These are phyloP conservation scores for Vicia faba DNA, from an alignment of 306 rosid genomes.

Conservation along the genomic window DNA sequence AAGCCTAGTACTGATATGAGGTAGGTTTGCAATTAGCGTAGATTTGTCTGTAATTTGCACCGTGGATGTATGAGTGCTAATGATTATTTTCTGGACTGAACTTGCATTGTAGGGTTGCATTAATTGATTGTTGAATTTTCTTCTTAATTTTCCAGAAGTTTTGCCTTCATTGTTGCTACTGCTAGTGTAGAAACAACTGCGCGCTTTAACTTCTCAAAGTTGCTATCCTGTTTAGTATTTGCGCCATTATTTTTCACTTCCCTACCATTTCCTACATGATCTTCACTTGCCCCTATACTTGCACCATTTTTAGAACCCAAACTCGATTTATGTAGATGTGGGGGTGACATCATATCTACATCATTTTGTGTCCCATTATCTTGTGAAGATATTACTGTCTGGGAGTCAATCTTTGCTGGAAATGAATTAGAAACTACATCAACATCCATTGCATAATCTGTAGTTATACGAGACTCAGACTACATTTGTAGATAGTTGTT, in stretches of 20 bases:
- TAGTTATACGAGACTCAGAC: slow-evolving; percentile 43
- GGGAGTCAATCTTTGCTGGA: slow-evolving; percentile 37
- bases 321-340: slow-evolving; percentile 46
- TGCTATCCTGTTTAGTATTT: no score
- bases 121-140: no score
- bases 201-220: slow-evolving; percentile 62
- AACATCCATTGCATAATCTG: slow-evolving; percentile 48
- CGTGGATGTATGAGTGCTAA: no score
- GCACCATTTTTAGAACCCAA: slow-evolving; percentile 48
- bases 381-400: slow-evolving; percentile 41
- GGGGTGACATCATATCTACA: slow-evolving; percentile 41
- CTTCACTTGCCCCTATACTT: slow-evolving; percentile 56
- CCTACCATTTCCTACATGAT: slow-evolving; percentile 47
- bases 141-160: no score
- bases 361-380: slow-evolving; percentile 41
- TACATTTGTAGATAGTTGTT: slow-evolving; percentile 35
- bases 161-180: no score
- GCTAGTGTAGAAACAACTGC: slow-evolving; percentile 82
- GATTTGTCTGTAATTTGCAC: no score
- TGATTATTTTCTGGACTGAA: no score
- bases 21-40: no score
- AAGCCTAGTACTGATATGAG: no score
- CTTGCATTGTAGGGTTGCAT: no score
- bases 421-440: slow-evolving; percentile 50
- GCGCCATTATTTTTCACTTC: slow-evolving; percentile 41